phyloP scores from a whole-genome alignment of 768 basidiomycete species.

The Rhodotorula kratochvilovae region DNA sequence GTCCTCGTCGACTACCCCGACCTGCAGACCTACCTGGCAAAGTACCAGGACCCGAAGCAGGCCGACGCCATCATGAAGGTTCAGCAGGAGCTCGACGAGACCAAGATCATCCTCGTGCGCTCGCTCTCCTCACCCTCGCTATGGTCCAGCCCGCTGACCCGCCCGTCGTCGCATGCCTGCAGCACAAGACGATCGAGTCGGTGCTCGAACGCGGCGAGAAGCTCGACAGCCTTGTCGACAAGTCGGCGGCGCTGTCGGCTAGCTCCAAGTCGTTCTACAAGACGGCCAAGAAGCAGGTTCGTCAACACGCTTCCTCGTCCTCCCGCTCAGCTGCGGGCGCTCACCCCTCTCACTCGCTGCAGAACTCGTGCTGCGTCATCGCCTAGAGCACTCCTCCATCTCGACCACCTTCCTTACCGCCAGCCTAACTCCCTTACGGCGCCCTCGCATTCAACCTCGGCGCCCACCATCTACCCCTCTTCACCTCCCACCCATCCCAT shows the following conservation, averaged over 20 bases:
- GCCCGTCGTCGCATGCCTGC: neutral
- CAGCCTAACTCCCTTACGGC: no score
- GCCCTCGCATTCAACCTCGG: no score
- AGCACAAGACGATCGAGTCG: conserved; percentile 99
- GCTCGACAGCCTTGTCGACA: conserved; percentile 88
- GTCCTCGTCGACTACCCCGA: conserved; percentile 66
- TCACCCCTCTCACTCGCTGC: conserved; percentile 54
- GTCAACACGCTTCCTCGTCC: conserved; percentile 35
- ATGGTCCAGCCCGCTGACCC: neutral
- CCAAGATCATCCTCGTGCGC: conserved; percentile 90
- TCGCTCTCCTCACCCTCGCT: conserved; percentile 46
- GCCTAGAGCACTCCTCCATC: conserved; percentile 42
- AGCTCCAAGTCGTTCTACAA: conserved; percentile 99
- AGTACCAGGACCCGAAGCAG: conserved; percentile 94
- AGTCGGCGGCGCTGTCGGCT: conserved; percentile 73
- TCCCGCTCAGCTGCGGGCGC: neutral
- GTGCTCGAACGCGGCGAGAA: conserved; percentile 95
- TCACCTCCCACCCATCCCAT: no score
- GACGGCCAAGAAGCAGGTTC: conserved; percentile 90
- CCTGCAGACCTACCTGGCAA: conserved; percentile 69
- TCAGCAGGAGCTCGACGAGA: conserved; percentile 96
- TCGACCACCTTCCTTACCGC: neutral
- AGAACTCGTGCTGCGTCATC: conserved; percentile 91
- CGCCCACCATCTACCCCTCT: no score
- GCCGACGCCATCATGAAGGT: conserved; percentile 98